Conservation (phyloP, 1,284 basidiomycete species). For the Papiliotrema nemorosa region DNA sequence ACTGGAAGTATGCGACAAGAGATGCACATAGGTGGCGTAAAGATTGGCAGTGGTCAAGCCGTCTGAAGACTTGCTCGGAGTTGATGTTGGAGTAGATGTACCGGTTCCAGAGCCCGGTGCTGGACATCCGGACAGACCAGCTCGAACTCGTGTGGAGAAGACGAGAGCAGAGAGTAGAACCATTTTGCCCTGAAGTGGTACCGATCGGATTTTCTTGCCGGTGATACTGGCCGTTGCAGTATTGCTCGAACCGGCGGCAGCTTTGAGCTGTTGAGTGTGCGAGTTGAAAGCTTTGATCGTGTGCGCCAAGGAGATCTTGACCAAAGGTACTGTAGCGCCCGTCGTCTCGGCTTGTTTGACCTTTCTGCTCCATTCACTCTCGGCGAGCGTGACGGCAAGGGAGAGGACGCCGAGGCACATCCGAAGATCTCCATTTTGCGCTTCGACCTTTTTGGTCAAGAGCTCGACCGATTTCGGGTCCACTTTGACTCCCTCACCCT, state of each 20-base stretch:
- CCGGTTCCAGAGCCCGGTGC: conserved; percentile 10
- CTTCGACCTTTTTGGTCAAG: conserved; percentile 47
- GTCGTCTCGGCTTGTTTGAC: not conserved
- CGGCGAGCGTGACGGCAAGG: conserved; percentile 42
- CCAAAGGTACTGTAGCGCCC: conserved; percentile 14
- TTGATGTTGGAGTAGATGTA: conserved; percentile 18
- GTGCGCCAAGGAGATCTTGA: conserved; percentile 41
- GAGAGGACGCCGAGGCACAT: conserved; percentile 49
- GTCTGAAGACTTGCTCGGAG: conserved; percentile 12
- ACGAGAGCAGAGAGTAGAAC: conserved; percentile 44
- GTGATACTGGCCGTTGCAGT: conserved; percentile 14
- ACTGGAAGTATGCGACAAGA: conserved; percentile 31
- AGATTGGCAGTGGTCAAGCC: conserved; percentile 26
- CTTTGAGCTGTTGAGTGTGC: conserved; percentile 40
- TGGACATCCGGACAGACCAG: conserved; percentile 36
- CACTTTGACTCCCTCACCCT: conserved; percentile 27
- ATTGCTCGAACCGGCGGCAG: conserved; percentile 36
- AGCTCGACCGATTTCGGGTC: conserved; percentile 47
- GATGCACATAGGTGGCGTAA: conserved; percentile 43
- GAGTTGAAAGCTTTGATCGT: conserved; percentile 44
- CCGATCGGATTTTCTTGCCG: conserved; percentile 41
- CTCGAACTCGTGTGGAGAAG: conserved; percentile 27
- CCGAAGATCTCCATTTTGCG: conserved; percentile 50
- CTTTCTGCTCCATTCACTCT: conserved; percentile 48
- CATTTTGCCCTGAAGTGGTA: conserved; percentile 48